Evolutionary conservation across 2,329 filamentous ascomycete species (phyloP).

Genomic region (Phyllosticta capitalensis): DNA sequence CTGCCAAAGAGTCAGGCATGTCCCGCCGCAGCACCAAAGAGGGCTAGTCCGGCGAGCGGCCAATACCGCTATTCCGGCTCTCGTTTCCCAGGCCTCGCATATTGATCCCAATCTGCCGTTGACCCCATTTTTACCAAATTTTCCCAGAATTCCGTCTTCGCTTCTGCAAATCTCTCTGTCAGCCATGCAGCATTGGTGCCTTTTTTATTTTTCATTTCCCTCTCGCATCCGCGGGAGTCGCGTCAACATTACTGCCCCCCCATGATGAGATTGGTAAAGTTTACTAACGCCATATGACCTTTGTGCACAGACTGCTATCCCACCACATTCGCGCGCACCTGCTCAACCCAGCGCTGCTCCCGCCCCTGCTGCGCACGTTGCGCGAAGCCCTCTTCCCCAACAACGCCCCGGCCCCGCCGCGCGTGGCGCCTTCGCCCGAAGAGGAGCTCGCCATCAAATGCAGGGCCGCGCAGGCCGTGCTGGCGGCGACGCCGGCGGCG

Average conservation of each 20-base stretch:
- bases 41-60: neutral
- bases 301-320: slow-evolving; percentile 35
- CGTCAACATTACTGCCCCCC: neutral
- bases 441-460: slow-evolving; percentile 54
- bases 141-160: neutral
- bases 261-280: neutral
- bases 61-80: neutral
- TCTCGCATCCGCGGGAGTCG: neutral
- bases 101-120: neutral
- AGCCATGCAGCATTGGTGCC: neutral
- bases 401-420: slow-evolving; percentile 60
- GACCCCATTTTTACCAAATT: neutral
- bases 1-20: neutral
- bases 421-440: slow-evolving; percentile 49
- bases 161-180: neutral
- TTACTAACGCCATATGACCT: slow-evolving; percentile 12
- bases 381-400: slow-evolving; percentile 79
- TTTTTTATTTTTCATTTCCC: neutral
- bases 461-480: slow-evolving; percentile 54
- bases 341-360: slow-evolving; percentile 35
- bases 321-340: slow-evolving; percentile 33
- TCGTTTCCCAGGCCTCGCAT: neutral
- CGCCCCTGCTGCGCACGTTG: slow-evolving; percentile 51
- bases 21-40: neutral
- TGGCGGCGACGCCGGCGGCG: slow-evolving; percentile 38